These are phyloP conservation scores for Coemansia sp. DNA, from an alignment of 192 early-diverging fungal genomes.

Conservation along the genomic window DNA sequence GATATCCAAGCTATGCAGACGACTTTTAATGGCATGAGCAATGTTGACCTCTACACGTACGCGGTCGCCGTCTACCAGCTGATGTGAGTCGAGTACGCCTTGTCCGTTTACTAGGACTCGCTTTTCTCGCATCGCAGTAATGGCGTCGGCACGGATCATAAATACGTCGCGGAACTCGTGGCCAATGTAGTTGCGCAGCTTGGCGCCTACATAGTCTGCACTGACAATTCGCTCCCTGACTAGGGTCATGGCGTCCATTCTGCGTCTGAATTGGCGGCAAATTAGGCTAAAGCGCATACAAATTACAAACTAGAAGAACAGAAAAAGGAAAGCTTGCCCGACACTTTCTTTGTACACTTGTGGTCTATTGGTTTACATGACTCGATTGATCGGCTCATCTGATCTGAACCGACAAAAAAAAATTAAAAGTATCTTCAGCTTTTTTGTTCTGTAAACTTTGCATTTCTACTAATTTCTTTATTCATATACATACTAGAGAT, in stretches of 20 bases:
- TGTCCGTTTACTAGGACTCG: conserved; percentile 62
- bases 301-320: background rate
- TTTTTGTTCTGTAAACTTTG: background rate
- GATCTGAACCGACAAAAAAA: conserved; percentile 1
- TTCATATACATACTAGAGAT: background rate
- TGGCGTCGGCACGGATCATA: conserved; percentile 29
- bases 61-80: conserved; percentile 53
- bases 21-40: conserved; percentile 43
- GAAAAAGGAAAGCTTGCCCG: background rate
- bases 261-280: conserved; percentile 1
- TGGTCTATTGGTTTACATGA: background rate
- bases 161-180: conserved; percentile 38
- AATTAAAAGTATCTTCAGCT: background rate
- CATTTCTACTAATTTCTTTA: background rate
- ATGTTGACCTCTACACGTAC: conserved; percentile 58
- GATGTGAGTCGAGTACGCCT: conserved; percentile 55
- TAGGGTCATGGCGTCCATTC: background rate
- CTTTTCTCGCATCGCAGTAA: conserved; percentile 39
- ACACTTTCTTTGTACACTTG: background rate
- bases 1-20: conserved; percentile 55
- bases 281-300: conserved; percentile 5
- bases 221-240: conserved; percentile 17
- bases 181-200: conserved; percentile 42
- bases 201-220: conserved; percentile 17
- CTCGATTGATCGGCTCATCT: conserved; percentile 2